Conservation (phyloP, 2,329 filamentous ascomycete genomes). For the Botryotinia calthae region DNA sequence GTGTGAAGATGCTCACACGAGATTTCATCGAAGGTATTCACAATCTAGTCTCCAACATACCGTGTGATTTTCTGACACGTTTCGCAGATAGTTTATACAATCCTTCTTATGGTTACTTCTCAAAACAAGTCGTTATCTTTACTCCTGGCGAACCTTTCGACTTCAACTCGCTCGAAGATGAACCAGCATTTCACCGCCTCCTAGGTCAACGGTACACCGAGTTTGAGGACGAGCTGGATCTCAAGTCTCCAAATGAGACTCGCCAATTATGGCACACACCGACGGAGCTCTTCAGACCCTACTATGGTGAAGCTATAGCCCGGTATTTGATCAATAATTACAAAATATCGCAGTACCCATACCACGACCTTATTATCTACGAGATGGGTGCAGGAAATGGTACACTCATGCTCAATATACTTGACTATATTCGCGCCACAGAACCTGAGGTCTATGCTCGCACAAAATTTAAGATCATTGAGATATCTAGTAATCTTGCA, state of each 20-base stretch:
- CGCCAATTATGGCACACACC: conserved; percentile 98
- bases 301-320: conserved; percentile 96
- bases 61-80: conserved; percentile 23
- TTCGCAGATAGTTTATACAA: conserved; percentile 85
- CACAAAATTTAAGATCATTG: conserved; percentile 92
- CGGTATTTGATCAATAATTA: conserved; percentile 95
- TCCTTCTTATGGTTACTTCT: conserved; percentile 92
- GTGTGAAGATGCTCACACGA: conserved; percentile 94
- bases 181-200: conserved; percentile 76
- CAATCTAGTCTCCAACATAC: not conserved
- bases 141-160: conserved; percentile 87
- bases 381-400: conserved; percentile 98
- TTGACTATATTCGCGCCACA: conserved; percentile 89
- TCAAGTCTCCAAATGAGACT: conserved; percentile 61
- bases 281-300: conserved; percentile 92
- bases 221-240: conserved; percentile 87
- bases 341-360: conserved; percentile 88
- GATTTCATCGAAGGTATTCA: conserved; percentile 90
- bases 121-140: conserved; percentile 95
- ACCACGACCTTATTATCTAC: conserved; percentile 96
- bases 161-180: conserved; percentile 77
- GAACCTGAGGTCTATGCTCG: conserved; percentile 92
- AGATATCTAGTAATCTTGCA: conserved; percentile 84
- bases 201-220: conserved; percentile 78
- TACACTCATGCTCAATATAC: conserved; percentile 95